Evolutionary conservation across 352 stramenopile genomes (phyloP).

Genomic region (Phytophthora meadii): DNA sequence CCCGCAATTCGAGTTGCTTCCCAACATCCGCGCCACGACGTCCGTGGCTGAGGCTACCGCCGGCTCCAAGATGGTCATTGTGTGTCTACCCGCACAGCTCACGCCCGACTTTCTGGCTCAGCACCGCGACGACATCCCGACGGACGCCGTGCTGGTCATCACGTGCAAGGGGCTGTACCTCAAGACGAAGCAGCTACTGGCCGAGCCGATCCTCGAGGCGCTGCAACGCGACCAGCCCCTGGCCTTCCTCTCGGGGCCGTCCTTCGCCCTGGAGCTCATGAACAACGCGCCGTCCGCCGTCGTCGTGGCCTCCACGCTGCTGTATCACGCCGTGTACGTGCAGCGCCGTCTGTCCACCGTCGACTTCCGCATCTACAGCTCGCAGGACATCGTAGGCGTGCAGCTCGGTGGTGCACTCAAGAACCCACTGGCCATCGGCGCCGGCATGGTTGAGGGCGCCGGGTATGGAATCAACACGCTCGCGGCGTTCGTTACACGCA

Average conservation of each 20-base stretch:
- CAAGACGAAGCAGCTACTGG: constrained; percentile 95
- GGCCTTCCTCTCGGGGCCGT: constrained; percentile 95
- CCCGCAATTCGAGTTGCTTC: constrained; percentile 85
- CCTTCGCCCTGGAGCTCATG: constrained; percentile 97
- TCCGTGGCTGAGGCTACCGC: constrained; percentile 86
- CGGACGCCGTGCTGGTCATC: constrained; percentile 91
- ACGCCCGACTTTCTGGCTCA: constrained; percentile 90
- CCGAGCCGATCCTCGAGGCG: constrained; percentile 92
- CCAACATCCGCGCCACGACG: constrained; percentile 88
- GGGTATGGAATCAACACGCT: constrained; percentile 96
- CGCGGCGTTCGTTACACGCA: constrained; percentile 95
- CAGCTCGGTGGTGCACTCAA: constrained; percentile 97
- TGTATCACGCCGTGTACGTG: constrained; percentile 88
- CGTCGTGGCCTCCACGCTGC: constrained; percentile 94
- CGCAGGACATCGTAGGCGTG: constrained; percentile 95
- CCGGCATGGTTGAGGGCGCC: constrained; percentile 97
- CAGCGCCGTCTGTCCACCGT: constrained; percentile 87
- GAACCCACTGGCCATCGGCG: constrained; percentile 97
- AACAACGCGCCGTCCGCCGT: constrained; percentile 95
- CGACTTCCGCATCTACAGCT: constrained; percentile 95
- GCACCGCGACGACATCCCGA: constrained; percentile 89
- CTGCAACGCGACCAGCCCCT: constrained; percentile 94
- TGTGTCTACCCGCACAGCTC: constrained; percentile 97
- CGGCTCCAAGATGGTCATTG: constrained; percentile 93
- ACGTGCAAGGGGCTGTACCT: constrained; percentile 97